Base-by-base conservation (phyloP, 805 yeast species). In the Yamadazyma takamatsuzukensis region DNA sequence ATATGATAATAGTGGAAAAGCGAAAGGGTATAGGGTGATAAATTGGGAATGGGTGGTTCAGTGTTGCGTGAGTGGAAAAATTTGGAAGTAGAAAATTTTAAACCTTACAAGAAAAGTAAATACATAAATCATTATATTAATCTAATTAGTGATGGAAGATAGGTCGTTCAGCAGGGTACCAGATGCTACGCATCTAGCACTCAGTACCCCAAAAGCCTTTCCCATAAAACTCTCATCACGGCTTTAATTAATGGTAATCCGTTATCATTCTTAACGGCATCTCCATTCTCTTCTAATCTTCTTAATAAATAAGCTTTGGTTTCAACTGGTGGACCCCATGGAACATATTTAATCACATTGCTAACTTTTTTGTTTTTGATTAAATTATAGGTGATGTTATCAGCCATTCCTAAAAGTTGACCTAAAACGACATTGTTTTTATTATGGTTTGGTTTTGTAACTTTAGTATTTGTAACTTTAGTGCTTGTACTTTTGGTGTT, bases 261-360 rank as follows among this genome's bases (percentile, higher is more conserved):
- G 43, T 80, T 81, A 57, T 83, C 93, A 35, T 72, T 71, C 66
- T 90, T 80, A 5, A 86, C 94, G 7, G 96, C 95, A 59, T 89
- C 96, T 15, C 96, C 96, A 54, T 89, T 89, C 64, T 89, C 97
- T 64, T 89, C 96, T 41, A 89, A 68, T 64, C 97, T 77, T 68
- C 97, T 80, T 41, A 80, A 67, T 40, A 89, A 64, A 54, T 89
- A 89, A 47, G 86, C 95, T 64, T 85, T 87, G 37, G 96, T 88
- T 63, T 90, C 97, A 46, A 77, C 62, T 35, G 95, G 94, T 21
- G 97, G 97, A 7, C 97, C 97, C 97, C 97, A 89, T 12, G 97
- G 95, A 41, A 89, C 96, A 55, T 90, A 89, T 64, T 90, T 90
- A 62, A 90, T 80, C 33, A 89, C 80, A 51, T 86, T 86, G 40